These are phyloP conservation scores for Zychaea mexicana DNA, from an alignment of 371 early-diverging fungal genomes.

Conservation along the genomic window DNA sequence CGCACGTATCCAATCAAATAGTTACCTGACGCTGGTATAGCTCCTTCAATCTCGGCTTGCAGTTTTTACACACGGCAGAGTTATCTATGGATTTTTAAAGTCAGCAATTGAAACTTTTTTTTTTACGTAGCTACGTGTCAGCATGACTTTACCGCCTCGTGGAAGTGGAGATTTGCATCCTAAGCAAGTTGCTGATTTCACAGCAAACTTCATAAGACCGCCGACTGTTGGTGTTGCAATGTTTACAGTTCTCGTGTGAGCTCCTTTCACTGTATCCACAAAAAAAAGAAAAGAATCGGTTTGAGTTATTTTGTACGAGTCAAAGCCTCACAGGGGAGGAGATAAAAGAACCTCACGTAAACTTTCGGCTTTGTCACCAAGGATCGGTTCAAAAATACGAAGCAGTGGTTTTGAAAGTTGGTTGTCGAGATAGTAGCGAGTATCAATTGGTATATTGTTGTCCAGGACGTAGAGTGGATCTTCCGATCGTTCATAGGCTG, in stretches of 20 bases:
- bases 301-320: no score
- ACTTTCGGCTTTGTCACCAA: constrained; percentile 85
- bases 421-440: constrained; percentile 98
- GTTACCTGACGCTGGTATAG: constrained; percentile 73
- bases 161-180: constrained; percentile 93
- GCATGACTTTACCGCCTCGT: constrained; percentile 62
- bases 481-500: constrained; percentile 98
- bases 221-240: constrained; percentile 90
- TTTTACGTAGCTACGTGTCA: neutral
- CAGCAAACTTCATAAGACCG: constrained; percentile 94
- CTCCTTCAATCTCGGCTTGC: constrained; percentile 72
- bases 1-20: neutral
- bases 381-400: constrained; percentile 98
- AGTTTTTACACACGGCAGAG: constrained; percentile 85
- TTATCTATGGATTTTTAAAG: constrained; percentile 20
- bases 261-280: constrained; percentile 68
- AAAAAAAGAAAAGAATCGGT: neutral
- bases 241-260: constrained; percentile 90
- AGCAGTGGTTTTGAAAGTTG: constrained; percentile 97
- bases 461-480: constrained; percentile 99
- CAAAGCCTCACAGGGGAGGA: neutral
- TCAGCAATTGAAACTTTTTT: neutral
- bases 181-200: constrained; percentile 89
- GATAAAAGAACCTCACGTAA: constrained; percentile 62
- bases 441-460: constrained; percentile 99